These are phyloP conservation scores for Peronospora farinosa DNA, from an alignment of 352 stramenopile genomes.

Conservation along the genomic window DNA sequence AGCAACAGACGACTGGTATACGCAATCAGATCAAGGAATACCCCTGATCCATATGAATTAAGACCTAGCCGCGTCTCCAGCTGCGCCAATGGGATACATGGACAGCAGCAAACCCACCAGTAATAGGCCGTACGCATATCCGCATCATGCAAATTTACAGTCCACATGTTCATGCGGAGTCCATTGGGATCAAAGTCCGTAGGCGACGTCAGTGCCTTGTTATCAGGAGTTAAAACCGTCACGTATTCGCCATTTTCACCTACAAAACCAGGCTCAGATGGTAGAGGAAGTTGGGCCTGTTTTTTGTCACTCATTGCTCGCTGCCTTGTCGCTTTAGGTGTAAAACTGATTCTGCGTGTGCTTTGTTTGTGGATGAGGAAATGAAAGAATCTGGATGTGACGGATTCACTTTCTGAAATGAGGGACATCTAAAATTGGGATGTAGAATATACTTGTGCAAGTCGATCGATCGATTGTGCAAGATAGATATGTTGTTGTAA, in stretches of 20 bases:
- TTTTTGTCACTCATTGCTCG: slow-evolving; percentile 27
- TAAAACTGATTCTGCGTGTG: neutral
- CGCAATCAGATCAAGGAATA: slow-evolving; percentile 17
- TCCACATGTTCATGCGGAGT: slow-evolving; percentile 34
- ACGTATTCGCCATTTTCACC: slow-evolving; percentile 30
- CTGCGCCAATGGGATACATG: slow-evolving; percentile 29
- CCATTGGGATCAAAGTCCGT: slow-evolving; percentile 32
- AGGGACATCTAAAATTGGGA: slow-evolving; percentile 9
- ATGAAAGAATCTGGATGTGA: slow-evolving; percentile 13
- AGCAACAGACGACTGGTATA: slow-evolving; percentile 24
- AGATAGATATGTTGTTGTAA: neutral
- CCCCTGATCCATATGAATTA: slow-evolving; percentile 15
- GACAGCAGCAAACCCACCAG: slow-evolving; percentile 33
- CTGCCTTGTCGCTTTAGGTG: slow-evolving; percentile 6
- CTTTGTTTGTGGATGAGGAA: slow-evolving; percentile 10
- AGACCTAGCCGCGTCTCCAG: slow-evolving; percentile 32
- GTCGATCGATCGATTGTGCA: neutral
- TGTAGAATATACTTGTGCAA: slow-evolving; percentile 10
- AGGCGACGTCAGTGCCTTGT: slow-evolving; percentile 15
- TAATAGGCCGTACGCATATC: slow-evolving; percentile 30
- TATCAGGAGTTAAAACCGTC: slow-evolving; percentile 32
- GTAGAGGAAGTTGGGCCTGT: slow-evolving; percentile 17
- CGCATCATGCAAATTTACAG: slow-evolving; percentile 18
- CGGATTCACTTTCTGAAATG: slow-evolving; percentile 11
- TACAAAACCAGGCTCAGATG: slow-evolving; percentile 20